Percentiles rank a stretch among this genome's conserved stretches.
These are phyloP conservation scores for Amanita rubescens DNA, from an alignment of 768 basidiomycete genomes.

Conservation along the genomic window DNA sequence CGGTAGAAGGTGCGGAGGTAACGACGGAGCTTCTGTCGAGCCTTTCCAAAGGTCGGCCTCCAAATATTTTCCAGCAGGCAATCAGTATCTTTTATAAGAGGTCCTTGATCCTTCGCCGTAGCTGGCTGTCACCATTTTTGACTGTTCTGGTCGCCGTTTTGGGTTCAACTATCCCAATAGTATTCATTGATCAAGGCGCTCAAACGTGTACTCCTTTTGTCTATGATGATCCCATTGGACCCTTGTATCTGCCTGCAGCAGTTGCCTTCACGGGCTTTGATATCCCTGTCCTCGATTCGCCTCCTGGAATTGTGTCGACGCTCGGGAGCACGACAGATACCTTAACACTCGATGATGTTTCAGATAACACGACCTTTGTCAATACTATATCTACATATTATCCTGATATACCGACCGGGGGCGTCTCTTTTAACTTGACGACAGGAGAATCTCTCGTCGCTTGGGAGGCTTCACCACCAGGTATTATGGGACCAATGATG, in stretches of 20 bases:
- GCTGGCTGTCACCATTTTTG: slow-evolving; percentile 61
- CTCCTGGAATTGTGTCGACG: slow-evolving; percentile 41
- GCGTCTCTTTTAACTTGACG: slow-evolving; percentile 51
- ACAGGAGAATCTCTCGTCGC: slow-evolving; percentile 51
- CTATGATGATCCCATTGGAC: slow-evolving; percentile 26
- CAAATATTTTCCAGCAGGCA: slow-evolving; percentile 57
- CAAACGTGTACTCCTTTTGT: slow-evolving; percentile 44
- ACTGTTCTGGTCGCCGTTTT: slow-evolving; percentile 47
- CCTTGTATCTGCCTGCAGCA: slow-evolving; percentile 51
- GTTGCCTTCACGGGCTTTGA: slow-evolving; percentile 27
- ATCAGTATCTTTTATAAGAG: slow-evolving; percentile 72
- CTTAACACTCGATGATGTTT: slow-evolving; percentile 33
- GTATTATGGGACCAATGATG: slow-evolving; percentile 49
- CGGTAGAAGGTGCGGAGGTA: slow-evolving; percentile 10
- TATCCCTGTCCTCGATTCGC: slow-evolving; percentile 44
- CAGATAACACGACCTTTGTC: slow-evolving; percentile 55
- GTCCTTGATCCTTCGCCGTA: slow-evolving; percentile 49
- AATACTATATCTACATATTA: slow-evolving; percentile 43
- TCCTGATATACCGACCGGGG: slow-evolving; percentile 53
- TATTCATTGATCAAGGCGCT: slow-evolving; percentile 47
- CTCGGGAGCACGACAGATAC: slow-evolving; percentile 34
- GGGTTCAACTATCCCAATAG: slow-evolving; percentile 59
- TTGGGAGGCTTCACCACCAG: slow-evolving; percentile 63
- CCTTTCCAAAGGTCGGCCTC: slow-evolving; percentile 43
- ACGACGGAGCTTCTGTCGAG: slow-evolving; percentile 23